Conservation (phyloP, 2,329 filamentous ascomycete genomes). For the Venturia effusa region DNA sequence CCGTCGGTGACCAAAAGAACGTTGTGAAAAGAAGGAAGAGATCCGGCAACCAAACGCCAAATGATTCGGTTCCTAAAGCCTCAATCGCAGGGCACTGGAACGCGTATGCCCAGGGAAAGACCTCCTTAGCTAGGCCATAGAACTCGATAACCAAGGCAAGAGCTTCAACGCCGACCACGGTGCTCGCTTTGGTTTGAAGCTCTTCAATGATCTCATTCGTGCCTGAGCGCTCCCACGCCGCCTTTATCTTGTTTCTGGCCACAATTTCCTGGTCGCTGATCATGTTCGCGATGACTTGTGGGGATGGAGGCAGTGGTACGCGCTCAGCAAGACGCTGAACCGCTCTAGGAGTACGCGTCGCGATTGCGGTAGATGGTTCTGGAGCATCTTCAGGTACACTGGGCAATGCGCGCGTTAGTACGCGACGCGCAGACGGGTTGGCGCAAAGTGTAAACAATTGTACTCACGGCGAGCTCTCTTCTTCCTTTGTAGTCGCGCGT, state of each 20-base stretch:
- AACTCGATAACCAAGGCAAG: slow-evolving; percentile 60
- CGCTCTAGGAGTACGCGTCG: slow-evolving; percentile 24
- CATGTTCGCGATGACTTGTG: slow-evolving; percentile 66
- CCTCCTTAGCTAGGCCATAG: slow-evolving; percentile 54
- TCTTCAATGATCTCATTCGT: slow-evolving; percentile 55
- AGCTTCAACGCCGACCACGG: slow-evolving; percentile 60
- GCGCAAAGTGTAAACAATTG: slow-evolving; percentile 5
- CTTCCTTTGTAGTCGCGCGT: slow-evolving; percentile 15
- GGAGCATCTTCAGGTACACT: slow-evolving; percentile 6
- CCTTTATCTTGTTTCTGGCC: slow-evolving; percentile 50
- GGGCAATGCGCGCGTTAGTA: slow-evolving; percentile 13
- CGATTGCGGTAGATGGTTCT: slow-evolving; percentile 12
- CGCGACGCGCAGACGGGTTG: background rate
- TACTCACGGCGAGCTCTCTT: slow-evolving; percentile 12
- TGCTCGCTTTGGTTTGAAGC: slow-evolving; percentile 60
- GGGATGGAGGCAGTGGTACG: slow-evolving; percentile 69
- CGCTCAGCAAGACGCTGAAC: slow-evolving; percentile 34
- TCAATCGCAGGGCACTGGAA: slow-evolving; percentile 53
- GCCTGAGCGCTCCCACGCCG: slow-evolving; percentile 54
- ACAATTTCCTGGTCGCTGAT: slow-evolving; percentile 56
- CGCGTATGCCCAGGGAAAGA: slow-evolving; percentile 61
- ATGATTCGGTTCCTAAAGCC: slow-evolving; percentile 37
- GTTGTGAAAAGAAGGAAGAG: slow-evolving; percentile 65
- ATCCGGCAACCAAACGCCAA: slow-evolving; percentile 63
- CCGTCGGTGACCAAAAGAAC: slow-evolving; percentile 74